A percentile compares a stretch with the other conserved stretches of the same genome.
Conservation (phyloP, 768 basidiomycete genomes). For the Bullera alba region DNA sequence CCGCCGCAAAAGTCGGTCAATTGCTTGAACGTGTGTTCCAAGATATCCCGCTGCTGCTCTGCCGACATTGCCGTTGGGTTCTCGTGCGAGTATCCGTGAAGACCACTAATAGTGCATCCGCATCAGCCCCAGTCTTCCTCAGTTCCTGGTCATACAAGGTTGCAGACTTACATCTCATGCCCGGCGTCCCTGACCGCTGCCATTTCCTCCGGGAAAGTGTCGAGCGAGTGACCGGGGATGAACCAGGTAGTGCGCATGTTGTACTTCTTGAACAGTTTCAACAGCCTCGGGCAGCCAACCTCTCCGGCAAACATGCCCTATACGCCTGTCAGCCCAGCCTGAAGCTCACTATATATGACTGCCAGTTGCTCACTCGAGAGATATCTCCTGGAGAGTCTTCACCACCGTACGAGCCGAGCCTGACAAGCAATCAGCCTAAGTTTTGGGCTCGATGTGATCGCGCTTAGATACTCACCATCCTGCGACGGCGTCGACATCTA, state of each 20-base stretch:
- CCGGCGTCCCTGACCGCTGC: conserved; percentile 64
- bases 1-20: conserved; percentile 61
- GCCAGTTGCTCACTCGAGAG: conserved; percentile 50
- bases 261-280: conserved; percentile 67
- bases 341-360: neutral
- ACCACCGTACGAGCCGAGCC: conserved; percentile 70
- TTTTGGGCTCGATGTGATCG: neutral
- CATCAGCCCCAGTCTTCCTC: neutral
- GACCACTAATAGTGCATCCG: conserved; percentile 43
- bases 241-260: conserved; percentile 67
- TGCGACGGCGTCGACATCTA: conserved; percentile 70
- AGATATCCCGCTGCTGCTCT: conserved; percentile 64
- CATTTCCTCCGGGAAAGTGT: conserved; percentile 67
- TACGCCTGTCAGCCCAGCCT: neutral
- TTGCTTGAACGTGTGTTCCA: conserved; percentile 61
- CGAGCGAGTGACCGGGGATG: conserved; percentile 69
- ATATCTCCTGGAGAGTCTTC: conserved; percentile 66
- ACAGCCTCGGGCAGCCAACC: conserved; percentile 61
- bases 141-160: neutral
- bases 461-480: conserved; percentile 54
- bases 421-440: conserved; percentile 23
- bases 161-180: conserved; percentile 55
- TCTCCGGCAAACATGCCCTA: conserved; percentile 68
- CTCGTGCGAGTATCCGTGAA: conserved; percentile 70
- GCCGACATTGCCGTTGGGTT: conserved; percentile 58